Conservation (phyloP, 306 rosid species). For the Ammopiptanthus mongolicus region DNA sequence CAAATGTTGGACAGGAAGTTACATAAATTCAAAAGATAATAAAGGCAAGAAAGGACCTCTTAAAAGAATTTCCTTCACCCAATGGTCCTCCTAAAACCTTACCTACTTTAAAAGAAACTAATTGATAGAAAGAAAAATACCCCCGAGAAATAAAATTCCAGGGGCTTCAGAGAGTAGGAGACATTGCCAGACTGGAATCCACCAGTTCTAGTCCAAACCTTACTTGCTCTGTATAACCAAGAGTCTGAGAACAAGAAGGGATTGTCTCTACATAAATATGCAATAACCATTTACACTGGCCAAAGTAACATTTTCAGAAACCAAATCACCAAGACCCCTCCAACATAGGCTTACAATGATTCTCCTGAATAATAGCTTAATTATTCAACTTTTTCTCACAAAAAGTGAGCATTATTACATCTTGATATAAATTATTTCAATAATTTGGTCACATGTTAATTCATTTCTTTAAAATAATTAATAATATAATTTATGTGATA, state of each 20-base stretch:
- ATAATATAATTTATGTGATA: not conserved
- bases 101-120: not conserved
- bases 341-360: not conserved
- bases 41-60: not conserved
- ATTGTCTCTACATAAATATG: not conserved
- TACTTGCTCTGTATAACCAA: not conserved
- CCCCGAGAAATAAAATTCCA: not conserved
- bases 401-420: not conserved
- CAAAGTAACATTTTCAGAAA: not conserved
- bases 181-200: not conserved
- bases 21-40: not conserved
- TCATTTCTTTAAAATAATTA: too few relatives aligned
- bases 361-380: not conserved
- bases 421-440: not conserved
- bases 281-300: not conserved
- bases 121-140: not conserved
- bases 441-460: not conserved
- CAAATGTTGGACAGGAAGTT: not conserved
- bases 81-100: not conserved
- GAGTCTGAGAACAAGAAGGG: not conserved
- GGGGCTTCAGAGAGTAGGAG: not conserved
- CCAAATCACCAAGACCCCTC: not conserved
- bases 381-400: not conserved
- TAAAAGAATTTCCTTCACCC: not conserved
- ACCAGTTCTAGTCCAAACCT: not conserved